Evolutionary conservation across 257 asterid genomes (phyloP).

Genomic region (Solanum lycopersicoides): DNA sequence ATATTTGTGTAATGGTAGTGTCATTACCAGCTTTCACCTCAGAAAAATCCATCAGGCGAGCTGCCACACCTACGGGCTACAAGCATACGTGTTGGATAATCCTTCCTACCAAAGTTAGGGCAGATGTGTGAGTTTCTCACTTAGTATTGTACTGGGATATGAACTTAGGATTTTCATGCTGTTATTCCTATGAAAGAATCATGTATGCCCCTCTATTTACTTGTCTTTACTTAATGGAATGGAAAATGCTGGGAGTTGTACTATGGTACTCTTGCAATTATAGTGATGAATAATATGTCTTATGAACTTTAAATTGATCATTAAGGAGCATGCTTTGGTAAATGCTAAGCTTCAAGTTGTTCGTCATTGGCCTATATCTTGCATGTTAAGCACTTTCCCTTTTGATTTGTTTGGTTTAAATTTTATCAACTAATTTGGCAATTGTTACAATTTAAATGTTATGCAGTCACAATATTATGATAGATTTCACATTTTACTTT

Average conservation of each 20-base stretch:
- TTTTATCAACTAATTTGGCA: background rate
- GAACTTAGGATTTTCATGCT: background rate
- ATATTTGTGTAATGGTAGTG: background rate
- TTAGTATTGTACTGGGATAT: background rate
- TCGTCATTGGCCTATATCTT: background rate
- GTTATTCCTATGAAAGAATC: background rate
- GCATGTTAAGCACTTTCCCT: background rate
- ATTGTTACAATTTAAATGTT: background rate
- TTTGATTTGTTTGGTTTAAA: background rate
- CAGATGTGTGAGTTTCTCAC: background rate
- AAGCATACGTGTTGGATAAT: background rate
- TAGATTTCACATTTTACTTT: background rate
- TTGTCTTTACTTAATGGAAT: background rate
- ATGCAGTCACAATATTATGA: background rate
- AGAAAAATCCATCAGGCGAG: background rate
- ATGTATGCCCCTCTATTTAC: background rate
- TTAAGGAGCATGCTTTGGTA: background rate
- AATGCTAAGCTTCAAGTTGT: background rate
- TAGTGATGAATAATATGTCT: background rate
- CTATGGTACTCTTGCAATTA: background rate
- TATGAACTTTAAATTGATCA: background rate
- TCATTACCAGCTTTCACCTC: background rate
- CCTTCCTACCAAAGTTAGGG: background rate
- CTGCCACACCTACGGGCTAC: background rate
- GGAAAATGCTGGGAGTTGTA: background rate